phyloP scores from a whole-genome alignment of 2,329 filamentous ascomycete species.

The Ceratocystis harringtonii region DNA sequence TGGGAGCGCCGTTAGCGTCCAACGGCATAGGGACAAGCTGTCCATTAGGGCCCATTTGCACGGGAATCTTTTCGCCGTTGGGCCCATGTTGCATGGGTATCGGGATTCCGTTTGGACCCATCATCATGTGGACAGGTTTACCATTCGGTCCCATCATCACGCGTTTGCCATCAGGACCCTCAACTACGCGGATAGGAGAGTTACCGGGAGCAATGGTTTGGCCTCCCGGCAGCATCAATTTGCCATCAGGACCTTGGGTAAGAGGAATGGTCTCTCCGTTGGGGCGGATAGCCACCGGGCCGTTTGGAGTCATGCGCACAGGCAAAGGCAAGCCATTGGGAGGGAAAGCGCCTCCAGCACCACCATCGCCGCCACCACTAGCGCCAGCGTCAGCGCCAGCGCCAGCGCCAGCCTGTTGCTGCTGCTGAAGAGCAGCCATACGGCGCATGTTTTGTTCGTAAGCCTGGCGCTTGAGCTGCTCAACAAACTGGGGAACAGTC shows the following conservation, averaged over 20 bases:
- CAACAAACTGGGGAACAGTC: conserved; percentile 70
- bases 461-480: conserved; percentile 46
- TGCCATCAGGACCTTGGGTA: conserved; percentile 2
- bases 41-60: conserved; percentile 7
- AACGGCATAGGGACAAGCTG: conserved; percentile 4
- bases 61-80: neutral
- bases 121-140: conserved; percentile 2
- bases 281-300: conserved; percentile 15
- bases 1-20: too few species aligned
- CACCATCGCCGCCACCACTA: neutral
- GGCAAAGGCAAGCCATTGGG: conserved; percentile 11
- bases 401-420: conserved; percentile 6
- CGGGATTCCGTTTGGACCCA: conserved; percentile 5
- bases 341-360: neutral
- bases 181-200: neutral
- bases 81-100: conserved; percentile 2
- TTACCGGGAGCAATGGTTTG: too few species aligned
- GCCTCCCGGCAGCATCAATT: neutral
- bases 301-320: conserved; percentile 13
- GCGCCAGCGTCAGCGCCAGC: neutral
- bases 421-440: conserved; percentile 15
- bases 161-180: conserved; percentile 13
- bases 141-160: conserved; percentile 4
- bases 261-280: conserved; percentile 14
- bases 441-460: conserved; percentile 34